Evolutionary conservation across 129 eudicot species (phyloP), one percentile per base, ranked within the genome.

Genomic region (Mikania micrantha): DNA sequence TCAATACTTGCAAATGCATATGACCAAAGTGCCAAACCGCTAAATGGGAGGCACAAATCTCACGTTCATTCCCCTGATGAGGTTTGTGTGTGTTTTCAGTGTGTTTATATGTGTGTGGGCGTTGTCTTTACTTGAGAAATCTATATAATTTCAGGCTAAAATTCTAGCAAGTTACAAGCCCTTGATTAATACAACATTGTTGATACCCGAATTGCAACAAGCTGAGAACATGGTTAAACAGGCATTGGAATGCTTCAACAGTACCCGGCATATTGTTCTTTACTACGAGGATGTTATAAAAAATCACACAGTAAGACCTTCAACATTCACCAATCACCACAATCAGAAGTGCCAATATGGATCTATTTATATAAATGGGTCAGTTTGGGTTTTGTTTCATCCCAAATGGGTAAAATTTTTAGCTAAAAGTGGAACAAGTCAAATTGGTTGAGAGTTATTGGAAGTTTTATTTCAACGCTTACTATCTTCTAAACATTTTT

Each of bases 21-120:
- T 78, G 98, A 92, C 70, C 96, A 85, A 67, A 85, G 76, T 78
- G 85, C 83, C 42, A 92, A 88, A 78, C 85, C 84, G 16, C 81
- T 92, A 21, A 86, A 92, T 40, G 98, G 98, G 80, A 88, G 89
- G 15, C 98, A 92, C 77, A 92, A 92, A 77, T 92, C 96, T 61
- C 98, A 92, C 34, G 95, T 86, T 69, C 98, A 92, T 78, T 88
- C 95, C 19, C 74, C 83, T 17, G 81, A 80, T 1, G 98, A 92
- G 95, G 98, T 91, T n/a, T 74, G 74, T 78, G 60, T 41, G 62
- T 42, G 28, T 76, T 17, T 48, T 13, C 28, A 9, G 35, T 42
- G 38, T 64, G 20, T 71, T 31, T 76, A 29, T 57, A 32, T 57
- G 47, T 11, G 15, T 44, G 24, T 28, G 9, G 19, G 8, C 64